phyloP scores from a whole-genome alignment of 768 basidiomycete species.

The Amanita polypyramis region DNA sequence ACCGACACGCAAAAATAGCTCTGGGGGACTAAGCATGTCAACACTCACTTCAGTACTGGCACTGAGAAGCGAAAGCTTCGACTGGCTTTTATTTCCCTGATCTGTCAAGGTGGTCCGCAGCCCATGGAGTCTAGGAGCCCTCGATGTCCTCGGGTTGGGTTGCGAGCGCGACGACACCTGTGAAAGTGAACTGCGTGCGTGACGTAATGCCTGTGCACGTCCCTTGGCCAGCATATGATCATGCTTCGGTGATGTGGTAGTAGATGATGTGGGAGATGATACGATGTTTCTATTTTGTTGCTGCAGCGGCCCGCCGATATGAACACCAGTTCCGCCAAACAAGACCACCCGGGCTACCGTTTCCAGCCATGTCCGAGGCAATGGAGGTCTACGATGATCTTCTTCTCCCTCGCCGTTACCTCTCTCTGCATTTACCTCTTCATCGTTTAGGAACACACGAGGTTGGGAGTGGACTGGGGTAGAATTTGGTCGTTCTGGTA shows the following conservation, averaged over 20 bases:
- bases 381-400: conserved; percentile 31
- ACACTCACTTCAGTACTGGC: not conserved
- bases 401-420: conserved; percentile 22
- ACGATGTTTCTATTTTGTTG: conserved; percentile 1
- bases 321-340: conserved; percentile 37
- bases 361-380: conserved; percentile 64
- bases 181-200: conserved; percentile 31
- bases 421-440: conserved; percentile 13
- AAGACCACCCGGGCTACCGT: conserved; percentile 57
- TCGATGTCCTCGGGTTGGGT: conserved; percentile 9
- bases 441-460: conserved; percentile 19
- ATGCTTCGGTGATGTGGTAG: conserved; percentile 2
- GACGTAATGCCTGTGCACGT: conserved; percentile 18
- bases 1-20: conserved; percentile 26
- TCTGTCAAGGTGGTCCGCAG: conserved; percentile 18
- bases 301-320: conserved; percentile 31
- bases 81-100: conserved; percentile 20
- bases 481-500: conserved; percentile 26
- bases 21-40: conserved; percentile 21
- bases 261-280: conserved; percentile 4
- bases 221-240: conserved; percentile 1
- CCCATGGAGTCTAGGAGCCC: not conserved
- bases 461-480: conserved; percentile 17
- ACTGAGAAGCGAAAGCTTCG: not conserved
- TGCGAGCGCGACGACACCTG: conserved; percentile 17